A percentile compares a stretch with the other conserved stretches of the same genome.
Evolutionary conservation across 257 asterid species (phyloP).

Genomic region (Fraxinus americana): DNA sequence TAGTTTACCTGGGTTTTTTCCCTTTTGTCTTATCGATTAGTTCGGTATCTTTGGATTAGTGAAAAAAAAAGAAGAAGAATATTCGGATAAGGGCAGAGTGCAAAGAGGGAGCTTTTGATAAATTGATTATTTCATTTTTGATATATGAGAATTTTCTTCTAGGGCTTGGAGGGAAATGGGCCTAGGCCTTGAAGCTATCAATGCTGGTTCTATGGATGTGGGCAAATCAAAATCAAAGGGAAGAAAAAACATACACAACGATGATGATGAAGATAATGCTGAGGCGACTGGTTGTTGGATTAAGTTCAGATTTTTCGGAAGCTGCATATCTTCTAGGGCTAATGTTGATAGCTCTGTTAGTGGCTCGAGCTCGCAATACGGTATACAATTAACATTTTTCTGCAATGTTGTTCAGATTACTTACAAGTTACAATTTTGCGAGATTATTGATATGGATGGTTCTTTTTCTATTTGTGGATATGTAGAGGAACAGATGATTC

Average conservation of each 20-base stretch:
- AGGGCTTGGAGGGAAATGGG: slow-evolving; percentile 56
- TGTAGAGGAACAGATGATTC: slow-evolving; percentile 16
- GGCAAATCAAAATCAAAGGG: slow-evolving; percentile 48
- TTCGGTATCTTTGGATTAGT: slow-evolving; percentile 48
- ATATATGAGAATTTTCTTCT: slow-evolving; percentile 29
- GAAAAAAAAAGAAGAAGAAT: slow-evolving; percentile 22
- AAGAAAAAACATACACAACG: slow-evolving; percentile 43
- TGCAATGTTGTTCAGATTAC: background rate
- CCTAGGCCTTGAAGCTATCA: slow-evolving; percentile 41
- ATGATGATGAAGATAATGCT: slow-evolving; percentile 47
- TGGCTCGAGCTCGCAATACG: slow-evolving; percentile 62
- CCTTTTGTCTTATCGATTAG: slow-evolving; percentile 40
- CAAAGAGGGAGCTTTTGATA: slow-evolving; percentile 32
- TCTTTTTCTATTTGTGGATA: background rate
- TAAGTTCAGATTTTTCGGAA: slow-evolving; percentile 59
- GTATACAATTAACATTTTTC: slow-evolving; percentile 33
- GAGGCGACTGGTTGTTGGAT: slow-evolving; percentile 61
- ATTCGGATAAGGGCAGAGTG: slow-evolving; percentile 41
- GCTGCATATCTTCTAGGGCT: slow-evolving; percentile 68
- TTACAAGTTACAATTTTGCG: background rate
- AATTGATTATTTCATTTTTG: slow-evolving; percentile 25
- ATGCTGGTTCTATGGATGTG: slow-evolving; percentile 33
- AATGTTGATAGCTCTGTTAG: slow-evolving; percentile 65
- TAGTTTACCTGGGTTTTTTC: slow-evolving; percentile 11
- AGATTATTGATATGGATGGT: slow-evolving; percentile 1